These are phyloP conservation scores for Leccinum subgranulosum DNA, from an alignment of 768 basidiomycete species.

Conservation along the genomic window DNA sequence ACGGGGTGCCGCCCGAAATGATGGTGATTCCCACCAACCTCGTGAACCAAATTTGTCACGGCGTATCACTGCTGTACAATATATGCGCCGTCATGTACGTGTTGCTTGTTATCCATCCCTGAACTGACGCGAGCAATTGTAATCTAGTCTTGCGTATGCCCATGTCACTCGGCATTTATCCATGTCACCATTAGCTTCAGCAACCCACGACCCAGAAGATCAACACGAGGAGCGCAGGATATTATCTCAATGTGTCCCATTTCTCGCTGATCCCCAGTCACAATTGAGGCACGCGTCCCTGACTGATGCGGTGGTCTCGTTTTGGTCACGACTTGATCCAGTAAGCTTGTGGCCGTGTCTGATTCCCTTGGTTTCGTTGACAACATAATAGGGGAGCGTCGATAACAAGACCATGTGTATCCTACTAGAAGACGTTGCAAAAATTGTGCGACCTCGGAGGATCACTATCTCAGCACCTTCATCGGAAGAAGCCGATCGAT, in stretches of 20 bases:
- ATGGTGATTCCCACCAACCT: slow-evolving; percentile 47
- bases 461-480: slow-evolving; percentile 14
- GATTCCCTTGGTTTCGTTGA: slow-evolving; percentile 7
- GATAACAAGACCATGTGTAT: slow-evolving; percentile 44
- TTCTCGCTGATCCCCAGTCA: slow-evolving; percentile 59
- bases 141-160: slow-evolving; percentile 61
- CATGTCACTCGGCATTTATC: slow-evolving; percentile 63
- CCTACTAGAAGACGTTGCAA: slow-evolving; percentile 53
- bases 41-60: slow-evolving; percentile 35
- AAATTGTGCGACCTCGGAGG: slow-evolving; percentile 47
- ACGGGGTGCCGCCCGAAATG: slow-evolving; percentile 40
- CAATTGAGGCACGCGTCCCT: slow-evolving; percentile 50
- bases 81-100: slow-evolving; percentile 65
- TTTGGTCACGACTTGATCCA: slow-evolving; percentile 63
- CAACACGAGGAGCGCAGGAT: slow-evolving; percentile 43
- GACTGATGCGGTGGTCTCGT: slow-evolving; percentile 50
- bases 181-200: slow-evolving; percentile 51
- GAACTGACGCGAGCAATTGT: background rate
- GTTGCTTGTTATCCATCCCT: background rate
- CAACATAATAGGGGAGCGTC: slow-evolving; percentile 28
- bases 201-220: slow-evolving; percentile 41
- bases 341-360: slow-evolving; percentile 14
- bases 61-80: slow-evolving; percentile 61
- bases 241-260: slow-evolving; percentile 57
- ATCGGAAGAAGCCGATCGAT: background rate